phyloP scores from a whole-genome alignment of 208 protist species.

The Acanthamoeba culbertsoni region DNA sequence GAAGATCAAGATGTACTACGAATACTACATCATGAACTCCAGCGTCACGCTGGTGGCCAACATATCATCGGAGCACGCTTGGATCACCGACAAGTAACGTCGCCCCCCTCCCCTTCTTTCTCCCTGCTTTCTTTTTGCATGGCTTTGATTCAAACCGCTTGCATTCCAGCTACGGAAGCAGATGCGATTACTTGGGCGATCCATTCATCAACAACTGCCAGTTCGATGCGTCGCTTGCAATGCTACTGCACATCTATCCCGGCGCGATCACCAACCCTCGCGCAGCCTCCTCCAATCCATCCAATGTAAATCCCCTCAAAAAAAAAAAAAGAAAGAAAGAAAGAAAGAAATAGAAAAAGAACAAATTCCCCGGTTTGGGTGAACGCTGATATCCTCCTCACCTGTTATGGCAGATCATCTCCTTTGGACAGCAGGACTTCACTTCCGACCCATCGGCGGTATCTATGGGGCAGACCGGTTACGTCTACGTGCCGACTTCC shows the following conservation, averaged over 20 bases:
- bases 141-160: not conserved
- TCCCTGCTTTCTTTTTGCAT: not conserved
- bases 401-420: not conserved
- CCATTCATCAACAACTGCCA: constrained; percentile 50
- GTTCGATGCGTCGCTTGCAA: not conserved
- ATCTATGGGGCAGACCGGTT: not conserved
- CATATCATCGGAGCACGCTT: not conserved
- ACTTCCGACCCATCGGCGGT: not conserved
- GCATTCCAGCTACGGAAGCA: not conserved
- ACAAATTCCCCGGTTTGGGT: not conserved
- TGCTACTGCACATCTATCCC: constrained; percentile 9
- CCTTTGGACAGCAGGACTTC: not conserved
- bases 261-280: not conserved
- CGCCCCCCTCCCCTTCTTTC: not conserved
- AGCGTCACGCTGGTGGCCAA: not conserved
- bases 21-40: not conserved
- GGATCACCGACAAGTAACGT: not conserved
- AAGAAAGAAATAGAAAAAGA: not conserved
- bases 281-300: not conserved
- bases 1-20: constrained; percentile 4
- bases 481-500: not conserved
- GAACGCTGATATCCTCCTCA: not conserved
- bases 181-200: not conserved
- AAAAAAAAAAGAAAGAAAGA: not conserved
- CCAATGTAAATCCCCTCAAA: not conserved